A percentile compares a stretch with the other conserved stretches of the same genome.
Conservation (phyloP, 192 early-diverging fungal species). For the Backusella westeae region DNA sequence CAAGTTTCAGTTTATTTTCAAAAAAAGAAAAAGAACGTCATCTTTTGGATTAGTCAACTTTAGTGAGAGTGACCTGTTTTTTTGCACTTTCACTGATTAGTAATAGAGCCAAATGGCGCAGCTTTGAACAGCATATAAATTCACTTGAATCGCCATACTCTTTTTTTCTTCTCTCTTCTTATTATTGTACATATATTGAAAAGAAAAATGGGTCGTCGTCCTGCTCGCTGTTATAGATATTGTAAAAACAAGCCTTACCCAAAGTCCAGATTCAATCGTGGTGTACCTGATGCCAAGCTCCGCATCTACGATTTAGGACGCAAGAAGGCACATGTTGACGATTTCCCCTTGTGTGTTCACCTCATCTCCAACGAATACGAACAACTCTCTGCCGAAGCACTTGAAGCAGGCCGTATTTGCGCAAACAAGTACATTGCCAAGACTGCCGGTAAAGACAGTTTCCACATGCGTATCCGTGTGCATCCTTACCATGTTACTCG, state of each 20-base stretch:
- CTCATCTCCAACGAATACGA: constrained; percentile 96
- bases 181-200: not conserved
- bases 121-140: not conserved
- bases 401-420: constrained; percentile 97
- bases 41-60: not conserved
- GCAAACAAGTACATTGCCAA: constrained; percentile 99
- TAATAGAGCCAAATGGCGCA: not conserved
- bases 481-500: constrained; percentile 99
- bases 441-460: constrained; percentile 94
- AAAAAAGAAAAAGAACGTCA: not conserved
- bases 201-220: constrained; percentile 94
- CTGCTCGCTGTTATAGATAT: constrained; percentile 98
- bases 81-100: not conserved
- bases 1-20: not conserved
- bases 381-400: constrained; percentile 96
- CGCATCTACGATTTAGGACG: constrained; percentile 96
- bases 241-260: constrained; percentile 99
- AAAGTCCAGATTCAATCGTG: constrained; percentile 97
- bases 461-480: constrained; percentile 98
- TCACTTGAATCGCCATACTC: not conserved
- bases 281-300: constrained; percentile 99
- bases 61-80: not conserved
- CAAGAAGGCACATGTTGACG: constrained; percentile 97
- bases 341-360: constrained; percentile 96
- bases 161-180: not conserved